These are phyloP conservation scores for Sugiyamaella neomexicana DNA, from an alignment of 1,139 yeast species.

Conservation along the genomic window DNA sequence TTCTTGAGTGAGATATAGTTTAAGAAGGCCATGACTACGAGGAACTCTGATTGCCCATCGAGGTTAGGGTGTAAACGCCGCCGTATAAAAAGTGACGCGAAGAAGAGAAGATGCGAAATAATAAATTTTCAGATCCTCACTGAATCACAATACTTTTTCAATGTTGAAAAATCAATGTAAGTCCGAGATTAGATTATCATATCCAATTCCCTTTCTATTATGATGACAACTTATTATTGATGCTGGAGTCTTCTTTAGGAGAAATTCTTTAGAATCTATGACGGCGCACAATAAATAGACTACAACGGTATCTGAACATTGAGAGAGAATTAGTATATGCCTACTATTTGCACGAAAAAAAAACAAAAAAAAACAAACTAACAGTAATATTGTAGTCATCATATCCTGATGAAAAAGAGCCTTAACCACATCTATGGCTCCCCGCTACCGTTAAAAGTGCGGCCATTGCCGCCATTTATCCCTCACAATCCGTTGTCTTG, in stretches of 20 bases:
- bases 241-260: conserved; percentile 25
- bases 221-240: conserved; percentile 16
- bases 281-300: conserved; percentile 60
- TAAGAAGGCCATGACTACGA: too few species aligned
- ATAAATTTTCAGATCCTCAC: not conserved
- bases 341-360: not conserved
- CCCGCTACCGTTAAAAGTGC: conserved; percentile 51
- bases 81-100: not conserved
- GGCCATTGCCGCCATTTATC: conserved; percentile 41
- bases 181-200: not conserved
- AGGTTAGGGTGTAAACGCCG: not conserved
- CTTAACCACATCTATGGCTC: conserved; percentile 43
- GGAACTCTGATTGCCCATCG: too few species aligned
- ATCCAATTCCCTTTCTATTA: not conserved
- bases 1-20: too few species aligned
- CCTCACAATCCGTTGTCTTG: conserved; percentile 43
- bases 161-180: conserved; percentile 3
- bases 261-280: conserved; percentile 24
- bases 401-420: conserved; percentile 23
- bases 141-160: not conserved
- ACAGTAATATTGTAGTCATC: conserved; percentile 3
- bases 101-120: not conserved
- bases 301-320: conserved; percentile 96
- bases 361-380: too few species aligned
- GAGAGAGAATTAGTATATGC: not conserved